These are phyloP conservation scores for Orychophragmus violaceus DNA, from an alignment of 345 rosid species.

Conservation along the genomic window DNA sequence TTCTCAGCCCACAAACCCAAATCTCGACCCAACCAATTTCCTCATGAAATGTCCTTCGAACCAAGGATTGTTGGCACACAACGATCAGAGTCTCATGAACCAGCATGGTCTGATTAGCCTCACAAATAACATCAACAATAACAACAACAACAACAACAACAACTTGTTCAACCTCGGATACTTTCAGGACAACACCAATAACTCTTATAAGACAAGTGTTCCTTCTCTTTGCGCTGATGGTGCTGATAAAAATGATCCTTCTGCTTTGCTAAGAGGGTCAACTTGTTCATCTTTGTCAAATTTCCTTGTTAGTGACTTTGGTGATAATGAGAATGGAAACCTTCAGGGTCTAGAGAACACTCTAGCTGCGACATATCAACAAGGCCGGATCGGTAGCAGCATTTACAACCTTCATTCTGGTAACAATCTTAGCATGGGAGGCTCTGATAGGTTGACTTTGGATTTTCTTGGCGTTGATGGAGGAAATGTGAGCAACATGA, in stretches of 20 bases:
- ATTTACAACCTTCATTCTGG: constrained; percentile 28
- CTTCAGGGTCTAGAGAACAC: constrained; percentile 66
- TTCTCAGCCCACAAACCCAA: constrained; percentile 35
- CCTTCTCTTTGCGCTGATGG: constrained; percentile 53
- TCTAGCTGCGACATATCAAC: constrained; percentile 29
- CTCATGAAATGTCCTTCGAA: constrained; percentile 46
- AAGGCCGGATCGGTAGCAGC: constrained; percentile 22
- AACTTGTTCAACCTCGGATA: constrained; percentile 48
- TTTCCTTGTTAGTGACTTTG: constrained; percentile 23
- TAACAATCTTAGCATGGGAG: constrained; percentile 15
- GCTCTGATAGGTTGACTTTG: constrained; percentile 55
- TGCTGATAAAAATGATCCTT: constrained; percentile 42
- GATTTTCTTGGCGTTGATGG: constrained; percentile 77
- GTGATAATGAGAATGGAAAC: constrained; percentile 40
- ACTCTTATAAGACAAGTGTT: constrained; percentile 37
- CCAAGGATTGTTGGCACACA: constrained; percentile 23
- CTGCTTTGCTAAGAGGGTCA: constrained; percentile 52
- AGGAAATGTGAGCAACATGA: constrained; percentile 34
- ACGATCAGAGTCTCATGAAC: constrained; percentile 26
- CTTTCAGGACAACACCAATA: constrained; percentile 33
- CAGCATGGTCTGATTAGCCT: constrained; percentile 22
- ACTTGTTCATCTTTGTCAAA: constrained; percentile 37
- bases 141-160: constrained; percentile 13
- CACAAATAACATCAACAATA: constrained; percentile 7
- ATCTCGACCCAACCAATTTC: constrained; percentile 23